Base-by-base conservation (phyloP, 345 rosid species). In the Populus nigra region DNA sequence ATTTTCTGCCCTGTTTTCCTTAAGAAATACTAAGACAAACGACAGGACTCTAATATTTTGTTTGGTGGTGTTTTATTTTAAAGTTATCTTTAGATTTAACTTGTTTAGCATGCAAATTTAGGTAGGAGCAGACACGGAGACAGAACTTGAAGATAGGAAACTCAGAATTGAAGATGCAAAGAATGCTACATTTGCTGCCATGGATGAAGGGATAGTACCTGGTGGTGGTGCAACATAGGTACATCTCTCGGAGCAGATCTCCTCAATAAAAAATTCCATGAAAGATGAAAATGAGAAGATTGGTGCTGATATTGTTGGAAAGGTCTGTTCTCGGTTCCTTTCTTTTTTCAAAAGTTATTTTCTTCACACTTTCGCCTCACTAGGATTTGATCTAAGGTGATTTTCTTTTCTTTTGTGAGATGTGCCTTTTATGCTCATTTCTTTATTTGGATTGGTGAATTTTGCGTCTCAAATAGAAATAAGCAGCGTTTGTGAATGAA, bases 101-200 rank as follows among this genome's bases (percentile, higher is more conserved):
- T 62, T 77, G 47, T 27, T 62, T 27, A 1, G 95, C 94, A 41
- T 89, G n/a, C n/a, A n/a, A n/a, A n/a, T n/a, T n/a, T n/a, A n/a
- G n/a, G n/a, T n/a, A n/a, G n/a, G n/a, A n/a, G n/a, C n/a, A n/a
- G n/a, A 92, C 80, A 91, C 97, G n/a, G 98, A 92, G 78, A 85
- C 83, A 67, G 98, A 94, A 83, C 94, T 94, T 55, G 98, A 90
- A 86, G 98, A 94, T 76, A 87, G 89, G 77, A 94, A 93, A 84
- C 95, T 93, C 77, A 90, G 92, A 82, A 87, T 94, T 69, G 98
- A 91, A 81, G 97, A 94, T 82, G 94, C 97, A 5, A 94, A 94
- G 84, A 89, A 93, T 47, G 94, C 98, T 38, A 93, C 98, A 47
- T 93, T 89, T 84, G 97, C 98, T 77, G 98, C 98, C 68, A 87